Evolutionary conservation across 192 early-diverging fungal species (phyloP), one percentile per base, ranked within the genome.

Genomic region (Linnemannia exigua): DNA sequence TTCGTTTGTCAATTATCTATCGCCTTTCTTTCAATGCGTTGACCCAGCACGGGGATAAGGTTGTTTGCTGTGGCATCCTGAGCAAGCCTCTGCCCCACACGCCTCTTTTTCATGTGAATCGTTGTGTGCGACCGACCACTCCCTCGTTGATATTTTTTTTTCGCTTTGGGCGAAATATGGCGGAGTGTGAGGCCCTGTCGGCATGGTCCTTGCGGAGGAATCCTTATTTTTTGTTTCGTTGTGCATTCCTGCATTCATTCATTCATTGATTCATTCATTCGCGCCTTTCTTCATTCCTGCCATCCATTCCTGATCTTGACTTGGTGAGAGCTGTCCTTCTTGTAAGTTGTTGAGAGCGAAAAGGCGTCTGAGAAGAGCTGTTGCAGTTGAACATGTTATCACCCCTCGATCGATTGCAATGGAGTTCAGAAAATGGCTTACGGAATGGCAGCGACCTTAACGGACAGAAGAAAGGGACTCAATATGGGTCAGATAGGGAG

Each of bases 391-490:
- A 44, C 41, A 3, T 31, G 28, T 11, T 61, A 31, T 63, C 22
- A 3, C 58, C 12, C 28, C 31, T 12, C n/a, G 58, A 61, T 25
- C 0, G 25, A 31, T 61, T 25, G 12, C 8, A 63, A 6, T 9
- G 28, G 11, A 58, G 22, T 22, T 25, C n/a, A 44, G 41, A 44
- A 44, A 63, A 31, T 63, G 58, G 68, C 68, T 70, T 70, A 70
- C 68, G 20, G n/a, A 70, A 41, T 70, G 68, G 38, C 68, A 41
- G 38, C 20, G 68, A 70, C 14, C 14, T 41, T 35, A 70, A 37
- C 68, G n/a, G 68, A 70, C 68, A 44, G 36, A 67, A 38, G 51
- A 74, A 35, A 36, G 3, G 38, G 44, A 68, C n/a, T n/a, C n/a
- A 41, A 50, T 16, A 51, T 46, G 47, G 22, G 19, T 16, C 5